phyloP scores from a whole-genome alignment of 129 eudicot species.

The Flaveria sonorensis region DNA sequence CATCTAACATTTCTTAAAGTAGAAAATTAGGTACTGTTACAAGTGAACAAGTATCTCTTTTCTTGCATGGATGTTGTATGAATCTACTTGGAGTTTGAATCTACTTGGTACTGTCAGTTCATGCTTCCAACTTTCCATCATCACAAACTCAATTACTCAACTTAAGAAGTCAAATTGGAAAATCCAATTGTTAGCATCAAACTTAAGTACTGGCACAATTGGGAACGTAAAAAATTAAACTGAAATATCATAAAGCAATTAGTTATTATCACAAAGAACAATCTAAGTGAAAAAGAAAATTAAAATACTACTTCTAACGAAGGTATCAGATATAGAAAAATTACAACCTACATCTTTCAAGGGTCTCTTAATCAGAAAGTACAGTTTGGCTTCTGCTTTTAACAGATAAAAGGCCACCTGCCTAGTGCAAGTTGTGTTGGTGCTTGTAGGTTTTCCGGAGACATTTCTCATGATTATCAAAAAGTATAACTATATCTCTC shows the following conservation, averaged over 20 bases:
- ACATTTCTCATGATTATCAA: neutral
- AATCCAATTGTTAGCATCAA: neutral
- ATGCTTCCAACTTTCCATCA: neutral
- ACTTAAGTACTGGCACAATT: neutral
- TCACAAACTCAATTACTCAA: neutral
- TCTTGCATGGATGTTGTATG: neutral
- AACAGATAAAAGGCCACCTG: neutral
- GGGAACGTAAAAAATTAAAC: neutral
- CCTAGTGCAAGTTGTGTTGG: neutral
- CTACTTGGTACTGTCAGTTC: neutral
- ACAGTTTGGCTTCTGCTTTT: neutral
- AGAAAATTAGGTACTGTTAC: neutral
- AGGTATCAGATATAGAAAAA: neutral
- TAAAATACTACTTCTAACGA: neutral
- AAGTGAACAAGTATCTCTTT: slow-evolving; percentile 14
- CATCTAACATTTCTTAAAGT: neutral
- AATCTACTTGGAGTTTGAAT: slow-evolving; percentile 6
- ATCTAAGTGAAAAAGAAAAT: neutral
- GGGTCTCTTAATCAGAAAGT: neutral
- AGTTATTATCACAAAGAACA: neutral
- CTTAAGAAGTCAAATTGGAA: neutral
- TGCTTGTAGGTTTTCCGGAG: neutral
- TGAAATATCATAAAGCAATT: neutral
- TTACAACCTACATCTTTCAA: slow-evolving; percentile 9
- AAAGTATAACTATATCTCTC: neutral